phyloP scores from a whole-genome alignment of 2,329 filamentous ascomycete genomes.

The Leptographium galeiforme region DNA sequence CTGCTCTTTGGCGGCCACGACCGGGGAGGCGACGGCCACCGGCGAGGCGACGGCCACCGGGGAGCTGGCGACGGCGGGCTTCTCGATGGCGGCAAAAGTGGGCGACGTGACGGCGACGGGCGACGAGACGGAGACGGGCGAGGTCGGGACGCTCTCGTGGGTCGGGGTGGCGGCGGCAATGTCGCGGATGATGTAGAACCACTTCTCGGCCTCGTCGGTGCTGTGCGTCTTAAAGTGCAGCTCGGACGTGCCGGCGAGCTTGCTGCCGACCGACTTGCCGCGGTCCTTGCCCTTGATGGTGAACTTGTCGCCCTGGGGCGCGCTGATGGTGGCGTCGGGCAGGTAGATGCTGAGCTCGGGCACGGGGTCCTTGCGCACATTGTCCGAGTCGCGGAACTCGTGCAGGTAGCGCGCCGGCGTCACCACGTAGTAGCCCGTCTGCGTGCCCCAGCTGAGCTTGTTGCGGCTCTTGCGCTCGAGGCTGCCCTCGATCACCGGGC shows the following conservation, averaged over 20 bases:
- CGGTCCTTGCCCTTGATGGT: conserved; percentile 90
- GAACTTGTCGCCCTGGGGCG: conserved; percentile 68
- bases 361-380: conserved; percentile 53
- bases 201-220: conserved; percentile 65
- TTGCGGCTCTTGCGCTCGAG: conserved; percentile 86
- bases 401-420: conserved; percentile 82
- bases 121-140: conserved; percentile 5
- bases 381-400: conserved; percentile 90
- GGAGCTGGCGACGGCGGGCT: too few relatives aligned
- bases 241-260: conserved; percentile 68
- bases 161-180: conserved; percentile 28
- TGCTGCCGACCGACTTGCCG: conserved; percentile 65
- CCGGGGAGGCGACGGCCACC: neutral
- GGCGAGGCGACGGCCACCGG: neutral
- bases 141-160: conserved; percentile 20
- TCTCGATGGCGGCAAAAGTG: neutral
- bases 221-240: conserved; percentile 80
- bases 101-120: neutral
- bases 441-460: conserved; percentile 64
- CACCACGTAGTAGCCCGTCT: conserved; percentile 76
- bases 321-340: conserved; percentile 72
- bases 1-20: neutral
- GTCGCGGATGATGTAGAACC: conserved; percentile 61
- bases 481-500: conserved; percentile 73
- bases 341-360: conserved; percentile 87